Evolutionary conservation across 345 rosid species (phyloP), one percentile per base, ranked within the genome.

Genomic region (Litchi chinensis): DNA sequence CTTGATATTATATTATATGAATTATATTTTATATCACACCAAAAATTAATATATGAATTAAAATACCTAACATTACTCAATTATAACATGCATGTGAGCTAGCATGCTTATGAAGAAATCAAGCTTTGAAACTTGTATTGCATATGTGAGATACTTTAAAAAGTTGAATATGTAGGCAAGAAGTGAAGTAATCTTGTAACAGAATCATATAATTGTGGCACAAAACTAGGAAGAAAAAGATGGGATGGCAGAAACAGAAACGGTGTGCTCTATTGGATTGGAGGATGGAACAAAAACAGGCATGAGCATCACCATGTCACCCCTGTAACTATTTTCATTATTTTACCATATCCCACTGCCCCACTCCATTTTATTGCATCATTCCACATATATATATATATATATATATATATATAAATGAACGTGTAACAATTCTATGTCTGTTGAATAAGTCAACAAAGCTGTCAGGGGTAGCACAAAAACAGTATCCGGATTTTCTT

Each of bases 151-250:
- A 69, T 21, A 44, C 4, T 1, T 21, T 21, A 21, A 44, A 15
- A 69, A 22, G 73, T 70, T 70, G 73, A 40, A 40, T 7, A 2
- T 19, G 71, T 40, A n/a, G 26, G 50, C 7, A 15, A 40, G 71
- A 5, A 26, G n/a, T 69, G 56, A 74, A 62, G 52, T 74, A 60
- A n/a, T 74, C 11, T 41, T 39, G 40, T 59, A 74, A 41, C 68
- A 13, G 40, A 74, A 22, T 28, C 3, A 21, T 18, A 71, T 43
- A 5, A 54, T 62, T 62, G 68, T 43, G 41, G 13, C 56, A 59
- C 11, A 21, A 73, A 60, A 15, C 0, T 22, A 0, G 68, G 40
- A 54, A 15, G 54, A 60, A 41, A 62, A 57, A 46, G 21, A 59
- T 22, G 52, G 67, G 54, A 40, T 22, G 67, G 13, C 64, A 5